phyloP scores from a whole-genome alignment of 2,329 filamentous ascomycete species.

The Aspergillus sp. region DNA sequence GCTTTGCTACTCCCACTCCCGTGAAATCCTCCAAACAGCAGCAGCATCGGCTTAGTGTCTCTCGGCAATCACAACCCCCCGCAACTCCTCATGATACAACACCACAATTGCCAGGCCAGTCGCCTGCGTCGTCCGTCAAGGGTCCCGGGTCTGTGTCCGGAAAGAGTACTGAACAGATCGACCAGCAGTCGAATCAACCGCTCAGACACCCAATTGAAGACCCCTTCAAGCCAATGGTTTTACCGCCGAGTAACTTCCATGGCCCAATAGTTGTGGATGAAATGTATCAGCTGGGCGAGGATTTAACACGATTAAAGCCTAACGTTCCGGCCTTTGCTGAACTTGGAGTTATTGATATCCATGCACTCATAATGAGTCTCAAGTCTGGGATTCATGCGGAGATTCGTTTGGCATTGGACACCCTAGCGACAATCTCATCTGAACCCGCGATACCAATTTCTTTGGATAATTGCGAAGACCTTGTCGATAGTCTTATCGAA shows the following conservation, averaged over 20 bases:
- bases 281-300: constrained; percentile 61
- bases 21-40: constrained; percentile 30
- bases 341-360: constrained; percentile 83
- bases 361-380: constrained; percentile 82
- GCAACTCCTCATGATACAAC: constrained; percentile 26
- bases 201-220: constrained; percentile 41
- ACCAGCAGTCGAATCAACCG: constrained; percentile 31
- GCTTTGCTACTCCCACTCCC: constrained; percentile 38
- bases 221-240: constrained; percentile 46
- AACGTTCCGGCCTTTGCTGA: constrained; percentile 72
- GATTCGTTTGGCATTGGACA: constrained; percentile 85
- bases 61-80: constrained; percentile 33
- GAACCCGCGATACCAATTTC: constrained; percentile 63
- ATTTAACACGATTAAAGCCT: constrained; percentile 67
- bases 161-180: constrained; percentile 28
- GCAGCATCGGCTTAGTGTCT: constrained; percentile 29
- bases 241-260: constrained; percentile 55
- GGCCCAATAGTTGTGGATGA: constrained; percentile 71
- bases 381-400: constrained; percentile 88
- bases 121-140: constrained; percentile 29
- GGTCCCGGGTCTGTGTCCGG: constrained; percentile 20
- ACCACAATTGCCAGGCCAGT: constrained; percentile 26
- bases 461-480: constrained; percentile 75
- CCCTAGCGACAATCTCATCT: constrained; percentile 69
- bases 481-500: constrained; percentile 83